Percentiles rank a stretch among this genome's conserved stretches.
Evolutionary conservation across 2,329 filamentous ascomycete species (phyloP).

Genomic region (Nemania diffusa): DNA sequence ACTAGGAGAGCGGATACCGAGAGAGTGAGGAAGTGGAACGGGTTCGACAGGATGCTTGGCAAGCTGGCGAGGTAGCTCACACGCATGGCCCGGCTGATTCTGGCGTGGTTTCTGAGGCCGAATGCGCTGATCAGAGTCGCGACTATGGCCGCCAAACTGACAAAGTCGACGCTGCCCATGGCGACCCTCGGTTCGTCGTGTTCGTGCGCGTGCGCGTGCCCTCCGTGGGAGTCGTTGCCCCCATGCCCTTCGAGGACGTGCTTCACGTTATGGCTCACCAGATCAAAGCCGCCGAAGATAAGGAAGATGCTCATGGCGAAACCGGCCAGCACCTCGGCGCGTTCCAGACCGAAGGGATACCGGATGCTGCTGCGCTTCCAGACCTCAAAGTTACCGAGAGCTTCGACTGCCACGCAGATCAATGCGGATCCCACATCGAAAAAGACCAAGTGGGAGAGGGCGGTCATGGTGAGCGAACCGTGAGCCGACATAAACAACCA

Average conservation of each 20-base stretch:
- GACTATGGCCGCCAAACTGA: constrained; percentile 81
- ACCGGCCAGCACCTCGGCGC: constrained; percentile 91
- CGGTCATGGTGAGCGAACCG: constrained; percentile 89
- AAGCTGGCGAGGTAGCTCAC: constrained; percentile 84
- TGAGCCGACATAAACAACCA: constrained; percentile 88
- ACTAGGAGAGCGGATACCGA: constrained; percentile 85
- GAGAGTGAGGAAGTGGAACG: constrained; percentile 92
- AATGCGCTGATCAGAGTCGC: constrained; percentile 89
- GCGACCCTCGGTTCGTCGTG: constrained; percentile 61
- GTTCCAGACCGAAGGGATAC: constrained; percentile 92
- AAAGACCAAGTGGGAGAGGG: constrained; percentile 90
- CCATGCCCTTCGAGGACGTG: constrained; percentile 83
- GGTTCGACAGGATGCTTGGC: constrained; percentile 90
- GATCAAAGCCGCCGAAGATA: constrained; percentile 96
- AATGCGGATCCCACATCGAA: constrained; percentile 95
- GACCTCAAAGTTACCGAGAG: constrained; percentile 95
- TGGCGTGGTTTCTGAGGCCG: constrained; percentile 86
- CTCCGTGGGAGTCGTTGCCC: constrained; percentile 63
- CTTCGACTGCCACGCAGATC: constrained; percentile 90
- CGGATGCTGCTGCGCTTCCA: constrained; percentile 94
- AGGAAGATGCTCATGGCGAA: constrained; percentile 97
- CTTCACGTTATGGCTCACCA: constrained; percentile 92
- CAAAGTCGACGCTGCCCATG: constrained; percentile 81
- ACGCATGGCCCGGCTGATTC: constrained; percentile 91
- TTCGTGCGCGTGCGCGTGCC: constrained; percentile 75